Conservation (phyloP, 179 eudicot genomes). For the Spinacia oleracea region DNA sequence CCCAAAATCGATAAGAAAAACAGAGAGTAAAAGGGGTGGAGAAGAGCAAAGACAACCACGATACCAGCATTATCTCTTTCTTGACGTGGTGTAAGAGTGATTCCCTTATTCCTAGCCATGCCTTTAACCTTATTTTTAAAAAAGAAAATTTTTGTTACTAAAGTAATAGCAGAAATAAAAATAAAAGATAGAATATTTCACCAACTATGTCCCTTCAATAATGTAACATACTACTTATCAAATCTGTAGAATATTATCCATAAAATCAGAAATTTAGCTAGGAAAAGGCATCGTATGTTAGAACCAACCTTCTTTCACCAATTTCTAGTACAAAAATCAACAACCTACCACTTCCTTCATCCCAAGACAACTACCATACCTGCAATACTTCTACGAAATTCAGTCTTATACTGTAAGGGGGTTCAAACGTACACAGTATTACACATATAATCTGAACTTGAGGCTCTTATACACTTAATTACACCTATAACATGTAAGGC, state of each 20-base stretch:
- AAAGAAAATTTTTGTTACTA: background rate
- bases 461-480: background rate
- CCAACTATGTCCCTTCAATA: background rate
- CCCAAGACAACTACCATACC: background rate
- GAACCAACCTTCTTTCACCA: background rate
- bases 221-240: background rate
- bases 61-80: constrained; percentile 92
- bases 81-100: constrained; percentile 53
- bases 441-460: too few relatives aligned
- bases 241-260: background rate
- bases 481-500: background rate
- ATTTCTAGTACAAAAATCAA: background rate
- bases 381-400: background rate
- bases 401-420: background rate
- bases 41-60: background rate
- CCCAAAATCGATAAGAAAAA: background rate
- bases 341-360: background rate
- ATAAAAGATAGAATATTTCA: background rate
- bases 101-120: constrained; percentile 88
- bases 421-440: too few relatives aligned
- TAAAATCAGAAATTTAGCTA: background rate
- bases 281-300: background rate
- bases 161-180: background rate
- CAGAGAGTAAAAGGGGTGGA: background rate
- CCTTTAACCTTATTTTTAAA: constrained; percentile 77